Evolutionary conservation across 495 filamentous ascomycete species (phyloP).

Genomic region (Aspergillus olivimuriae): DNA sequence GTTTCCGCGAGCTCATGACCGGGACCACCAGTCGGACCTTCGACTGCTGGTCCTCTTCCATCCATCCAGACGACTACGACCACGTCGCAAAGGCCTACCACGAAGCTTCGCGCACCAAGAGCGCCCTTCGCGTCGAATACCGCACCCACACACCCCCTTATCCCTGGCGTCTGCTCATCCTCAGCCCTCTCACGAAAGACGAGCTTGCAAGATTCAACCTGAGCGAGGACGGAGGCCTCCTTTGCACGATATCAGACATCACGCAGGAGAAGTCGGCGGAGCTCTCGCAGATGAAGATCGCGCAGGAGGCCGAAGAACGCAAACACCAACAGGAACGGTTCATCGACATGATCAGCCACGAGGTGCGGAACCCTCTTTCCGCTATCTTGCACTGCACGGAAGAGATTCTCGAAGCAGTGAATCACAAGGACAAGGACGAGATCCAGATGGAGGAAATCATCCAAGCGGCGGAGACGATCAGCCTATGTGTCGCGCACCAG

Average conservation of each 20-base stretch:
- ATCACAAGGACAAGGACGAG: conserved; percentile 2
- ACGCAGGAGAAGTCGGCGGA: conserved; percentile 42
- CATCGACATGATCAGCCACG: conserved; percentile 84
- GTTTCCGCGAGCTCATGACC: conserved; percentile 15
- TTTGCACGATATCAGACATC: conserved; percentile 33
- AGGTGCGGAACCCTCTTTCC: conserved; percentile 78
- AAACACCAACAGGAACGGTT: conserved; percentile 75
- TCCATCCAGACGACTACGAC: conserved; percentile 18
- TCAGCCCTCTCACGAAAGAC: conserved; percentile 9
- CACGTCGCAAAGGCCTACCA: conserved; percentile 11
- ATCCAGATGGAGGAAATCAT: conserved; percentile 33
- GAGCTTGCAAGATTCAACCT: conserved; percentile 6
- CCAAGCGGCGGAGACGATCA: conserved; percentile 70
- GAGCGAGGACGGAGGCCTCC: conserved; percentile 7
- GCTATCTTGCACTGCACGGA: conserved; percentile 79
- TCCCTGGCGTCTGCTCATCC: conserved; percentile 15
- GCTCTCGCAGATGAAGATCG: conserved; percentile 49
- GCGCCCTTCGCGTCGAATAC: conserved; percentile 18
- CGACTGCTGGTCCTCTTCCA: conserved; percentile 13
- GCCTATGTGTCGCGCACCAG: conserved; percentile 69
- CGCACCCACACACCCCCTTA: conserved; percentile 6
- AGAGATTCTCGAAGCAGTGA: conserved; percentile 47
- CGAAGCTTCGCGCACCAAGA: neutral
- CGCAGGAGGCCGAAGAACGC: conserved; percentile 57
- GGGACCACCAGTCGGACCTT: conserved; percentile 3